Evolutionary conservation across 2,329 filamentous ascomycete genomes (phyloP).

Genomic region (Diaporthe eres): DNA sequence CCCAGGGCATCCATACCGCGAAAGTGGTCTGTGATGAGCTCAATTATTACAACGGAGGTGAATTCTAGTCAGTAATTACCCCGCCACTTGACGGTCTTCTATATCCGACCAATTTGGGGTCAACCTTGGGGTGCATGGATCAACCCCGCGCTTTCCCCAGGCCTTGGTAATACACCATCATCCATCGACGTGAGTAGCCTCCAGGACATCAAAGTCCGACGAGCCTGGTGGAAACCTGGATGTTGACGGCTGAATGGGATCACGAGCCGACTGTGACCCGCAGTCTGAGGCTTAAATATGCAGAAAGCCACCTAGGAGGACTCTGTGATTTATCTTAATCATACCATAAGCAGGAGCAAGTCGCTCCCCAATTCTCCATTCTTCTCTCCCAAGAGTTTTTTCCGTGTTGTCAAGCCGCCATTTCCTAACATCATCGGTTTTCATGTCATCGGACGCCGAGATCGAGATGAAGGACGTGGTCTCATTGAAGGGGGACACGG

Average conservation of each 20-base stretch:
- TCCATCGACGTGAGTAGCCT: neutral
- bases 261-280: neutral
- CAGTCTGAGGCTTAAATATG: neutral
- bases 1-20: neutral
- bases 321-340: too few relatives aligned
- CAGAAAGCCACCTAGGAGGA: neutral
- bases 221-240: neutral
- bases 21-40: neutral
- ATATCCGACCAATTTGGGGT: constrained; percentile 1
- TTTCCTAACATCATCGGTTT: neutral
- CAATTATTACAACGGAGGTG: neutral
- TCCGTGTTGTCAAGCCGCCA: neutral
- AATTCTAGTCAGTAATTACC: neutral
- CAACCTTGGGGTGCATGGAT: neutral
- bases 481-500: neutral
- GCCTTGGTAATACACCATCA: neutral
- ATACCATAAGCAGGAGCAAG: too few relatives aligned
- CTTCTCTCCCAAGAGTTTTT: neutral
- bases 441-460: neutral
- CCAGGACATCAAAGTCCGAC: constrained; percentile 10
- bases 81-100: neutral
- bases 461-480: neutral
- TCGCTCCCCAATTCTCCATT: neutral
- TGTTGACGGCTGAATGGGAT: neutral
- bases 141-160: neutral